Evolutionary conservation across 106 monocot genomes (phyloP).

Genomic region (Allium sativum): DNA sequence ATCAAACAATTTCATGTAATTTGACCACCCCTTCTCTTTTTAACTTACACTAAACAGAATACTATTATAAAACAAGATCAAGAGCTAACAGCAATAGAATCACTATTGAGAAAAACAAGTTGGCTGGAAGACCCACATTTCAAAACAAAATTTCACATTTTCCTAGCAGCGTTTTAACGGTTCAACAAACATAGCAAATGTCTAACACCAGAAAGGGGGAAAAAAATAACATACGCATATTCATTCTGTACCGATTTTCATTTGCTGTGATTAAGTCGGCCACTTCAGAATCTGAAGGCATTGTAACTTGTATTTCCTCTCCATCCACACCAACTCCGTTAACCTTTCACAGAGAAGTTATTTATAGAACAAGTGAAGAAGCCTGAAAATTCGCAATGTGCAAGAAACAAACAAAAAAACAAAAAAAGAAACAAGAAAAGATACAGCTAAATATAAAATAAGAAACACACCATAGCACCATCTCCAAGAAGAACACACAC

Average conservation of each 20-base stretch:
- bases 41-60: too few relatives aligned
- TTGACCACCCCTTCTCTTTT: too few relatives aligned
- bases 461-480: slow-evolving; percentile 57
- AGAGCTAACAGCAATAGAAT: too few relatives aligned
- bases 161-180: too few relatives aligned
- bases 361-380: too few relatives aligned
- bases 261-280: slow-evolving; percentile 36
- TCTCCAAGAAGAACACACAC: slow-evolving; percentile 68
- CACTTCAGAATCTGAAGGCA: slow-evolving; percentile 69
- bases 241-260: slow-evolving; percentile 42
- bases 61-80: too few relatives aligned
- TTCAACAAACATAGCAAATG: too few relatives aligned
- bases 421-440: background rate
- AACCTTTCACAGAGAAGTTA: slow-evolving; percentile 36
- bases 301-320: slow-evolving; percentile 46
- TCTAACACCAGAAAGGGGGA: too few relatives aligned
- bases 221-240: slow-evolving; percentile 27
- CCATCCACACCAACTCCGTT: slow-evolving; percentile 62
- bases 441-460: background rate
- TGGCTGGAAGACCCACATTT: too few relatives aligned
- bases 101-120: too few relatives aligned
- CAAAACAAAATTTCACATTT: too few relatives aligned
- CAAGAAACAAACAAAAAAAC: background rate
- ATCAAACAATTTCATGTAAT: too few relatives aligned
- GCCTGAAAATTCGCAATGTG: background rate